phyloP scores from a whole-genome alignment of 2,329 filamentous ascomycete genomes.

The Cercospora canescens region DNA sequence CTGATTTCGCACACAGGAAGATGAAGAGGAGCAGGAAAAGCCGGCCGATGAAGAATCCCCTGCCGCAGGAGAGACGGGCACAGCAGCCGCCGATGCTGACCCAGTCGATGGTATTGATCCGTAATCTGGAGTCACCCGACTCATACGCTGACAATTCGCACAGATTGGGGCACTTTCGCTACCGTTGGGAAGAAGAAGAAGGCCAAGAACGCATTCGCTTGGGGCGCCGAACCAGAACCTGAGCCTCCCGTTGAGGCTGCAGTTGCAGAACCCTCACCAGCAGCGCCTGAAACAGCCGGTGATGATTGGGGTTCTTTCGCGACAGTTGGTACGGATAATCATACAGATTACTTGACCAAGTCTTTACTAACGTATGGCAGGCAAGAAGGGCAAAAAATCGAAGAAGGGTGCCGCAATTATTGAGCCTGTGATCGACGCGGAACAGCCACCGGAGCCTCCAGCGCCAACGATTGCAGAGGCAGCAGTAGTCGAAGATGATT shows the following conservation, averaged over 20 bases:
- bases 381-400: constrained; percentile 33
- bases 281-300: constrained; percentile 21
- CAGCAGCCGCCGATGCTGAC: constrained; percentile 30
- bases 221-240: constrained; percentile 24
- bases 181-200: constrained; percentile 40
- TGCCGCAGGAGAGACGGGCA: constrained; percentile 32
- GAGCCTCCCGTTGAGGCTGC: constrained; percentile 3
- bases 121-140: neutral
- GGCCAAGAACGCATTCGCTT: constrained; percentile 20
- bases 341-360: neutral
- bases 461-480: constrained; percentile 31
- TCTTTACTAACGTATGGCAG: neutral
- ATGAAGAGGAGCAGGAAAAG: constrained; percentile 41
- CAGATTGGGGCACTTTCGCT: constrained; percentile 41
- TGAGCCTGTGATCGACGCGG: constrained; percentile 34
- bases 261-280: constrained; percentile 3
- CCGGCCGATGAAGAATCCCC: constrained; percentile 35
- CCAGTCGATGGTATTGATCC: constrained; percentile 25
- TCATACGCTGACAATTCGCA: neutral
- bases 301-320: constrained; percentile 30
- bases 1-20: constrained; percentile 29
- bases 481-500: constrained; percentile 26
- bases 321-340: constrained; percentile 42
- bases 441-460: constrained; percentile 40
- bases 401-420: constrained; percentile 39